These are phyloP conservation scores for Neurospora sp. DNA, from an alignment of 495 filamentous ascomycete genomes.

Conservation along the genomic window DNA sequence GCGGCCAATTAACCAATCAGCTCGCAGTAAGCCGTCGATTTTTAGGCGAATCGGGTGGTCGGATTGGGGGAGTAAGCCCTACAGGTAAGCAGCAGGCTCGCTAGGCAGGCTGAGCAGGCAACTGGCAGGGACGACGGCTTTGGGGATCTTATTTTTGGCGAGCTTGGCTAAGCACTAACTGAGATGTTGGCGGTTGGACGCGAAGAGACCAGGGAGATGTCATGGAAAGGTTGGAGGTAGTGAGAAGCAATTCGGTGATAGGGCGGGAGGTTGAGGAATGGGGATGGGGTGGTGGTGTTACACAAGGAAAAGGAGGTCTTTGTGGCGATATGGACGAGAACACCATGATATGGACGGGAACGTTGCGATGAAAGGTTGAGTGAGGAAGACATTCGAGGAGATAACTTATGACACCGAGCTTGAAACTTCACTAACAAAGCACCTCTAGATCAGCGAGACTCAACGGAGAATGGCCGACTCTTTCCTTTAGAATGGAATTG, in stretches of 20 bases:
- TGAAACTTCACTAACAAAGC: no score
- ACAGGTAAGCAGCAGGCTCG: neutral
- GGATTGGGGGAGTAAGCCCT: neutral
- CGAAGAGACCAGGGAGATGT: neutral
- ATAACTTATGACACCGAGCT: no score
- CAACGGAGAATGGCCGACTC: no score
- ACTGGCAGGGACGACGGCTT: neutral
- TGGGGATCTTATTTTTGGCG: neutral
- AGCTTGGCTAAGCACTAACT: neutral
- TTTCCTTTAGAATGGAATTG: no score
- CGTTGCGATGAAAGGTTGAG: no score
- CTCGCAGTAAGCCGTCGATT: neutral
- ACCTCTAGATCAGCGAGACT: no score
- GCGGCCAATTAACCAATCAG: neutral
- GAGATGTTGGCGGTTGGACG: neutral
- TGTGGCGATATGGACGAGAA: neutral
- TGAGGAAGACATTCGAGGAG: no score
- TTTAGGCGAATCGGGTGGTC: neutral
- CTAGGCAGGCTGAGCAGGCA: neutral
- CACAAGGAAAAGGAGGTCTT: neutral
- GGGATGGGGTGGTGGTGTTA: neutral
- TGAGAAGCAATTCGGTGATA: neutral
- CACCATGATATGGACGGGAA: no score
- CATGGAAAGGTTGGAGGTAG: no score
- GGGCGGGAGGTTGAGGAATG: neutral